Evolutionary conservation across 495 filamentous ascomycete genomes (phyloP).

Genomic region (Staphylotrichum longicolle): DNA sequence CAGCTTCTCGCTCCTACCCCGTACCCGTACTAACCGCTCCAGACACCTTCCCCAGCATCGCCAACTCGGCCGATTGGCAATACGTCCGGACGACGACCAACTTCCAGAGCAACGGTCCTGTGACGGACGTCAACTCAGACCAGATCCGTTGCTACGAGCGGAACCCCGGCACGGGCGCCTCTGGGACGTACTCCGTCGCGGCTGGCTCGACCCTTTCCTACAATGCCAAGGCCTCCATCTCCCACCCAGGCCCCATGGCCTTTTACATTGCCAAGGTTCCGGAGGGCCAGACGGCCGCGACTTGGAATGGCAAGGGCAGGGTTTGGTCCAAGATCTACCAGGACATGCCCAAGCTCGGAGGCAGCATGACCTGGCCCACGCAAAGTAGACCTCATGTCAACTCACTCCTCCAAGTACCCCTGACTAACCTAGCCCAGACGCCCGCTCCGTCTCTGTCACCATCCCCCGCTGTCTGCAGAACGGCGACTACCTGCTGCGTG

Average conservation of each 20-base stretch:
- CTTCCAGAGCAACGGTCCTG: constrained; percentile 53
- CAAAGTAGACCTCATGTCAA: constrained; percentile 40
- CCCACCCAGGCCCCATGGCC: constrained; percentile 51
- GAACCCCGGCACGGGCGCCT: constrained; percentile 37
- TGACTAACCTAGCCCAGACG: constrained; percentile 21
- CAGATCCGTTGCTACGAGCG: constrained; percentile 54
- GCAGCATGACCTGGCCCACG: constrained; percentile 45
- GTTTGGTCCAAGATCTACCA: constrained; percentile 57
- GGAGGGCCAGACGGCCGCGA: constrained; percentile 41
- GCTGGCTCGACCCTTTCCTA: constrained; percentile 47
- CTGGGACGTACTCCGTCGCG: constrained; percentile 42
- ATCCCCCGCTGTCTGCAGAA: constrained; percentile 50
- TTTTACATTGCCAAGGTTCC: constrained; percentile 58
- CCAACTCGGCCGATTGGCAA: constrained; percentile 44
- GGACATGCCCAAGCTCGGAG: constrained; percentile 40
- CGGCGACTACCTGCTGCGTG: constrained; percentile 59
- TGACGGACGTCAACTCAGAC: constrained; percentile 48
- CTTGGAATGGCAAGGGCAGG: constrained; percentile 49
- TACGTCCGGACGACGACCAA: constrained; percentile 50
- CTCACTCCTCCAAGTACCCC: no score
- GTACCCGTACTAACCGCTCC: constrained; percentile 1
- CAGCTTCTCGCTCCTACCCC: not conserved
- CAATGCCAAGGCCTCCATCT: constrained; percentile 46
- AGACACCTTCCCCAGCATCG: constrained; percentile 37
- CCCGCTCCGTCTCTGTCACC: constrained; percentile 39